phyloP scores from a whole-genome alignment of 2,329 filamentous ascomycete species.

The Hypoxylon sp. region DNA sequence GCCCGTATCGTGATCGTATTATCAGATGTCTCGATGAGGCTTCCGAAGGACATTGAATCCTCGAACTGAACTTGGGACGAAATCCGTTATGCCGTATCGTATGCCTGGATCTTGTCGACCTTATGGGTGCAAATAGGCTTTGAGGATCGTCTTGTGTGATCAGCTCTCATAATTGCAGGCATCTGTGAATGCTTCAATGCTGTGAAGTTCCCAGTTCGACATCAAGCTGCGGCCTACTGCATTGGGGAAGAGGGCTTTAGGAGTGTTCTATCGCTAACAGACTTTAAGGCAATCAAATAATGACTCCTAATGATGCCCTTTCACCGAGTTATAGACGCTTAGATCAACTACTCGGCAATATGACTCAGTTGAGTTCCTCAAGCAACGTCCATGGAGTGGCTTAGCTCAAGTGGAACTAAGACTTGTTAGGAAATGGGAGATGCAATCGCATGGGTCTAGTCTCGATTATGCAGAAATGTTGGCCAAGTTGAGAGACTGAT shows the following conservation, averaged over 20 bases:
- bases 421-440: background rate
- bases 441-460: background rate
- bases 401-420: background rate
- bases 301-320: background rate
- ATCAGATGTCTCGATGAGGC: background rate
- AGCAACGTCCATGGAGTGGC: background rate
- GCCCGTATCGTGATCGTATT: too few relatives aligned
- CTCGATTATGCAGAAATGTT: background rate
- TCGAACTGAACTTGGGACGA: background rate
- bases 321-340: background rate
- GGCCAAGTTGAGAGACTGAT: background rate
- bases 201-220: background rate
- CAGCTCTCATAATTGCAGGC: background rate
- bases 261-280: background rate
- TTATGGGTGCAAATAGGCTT: background rate
- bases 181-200: background rate
- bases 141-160: background rate
- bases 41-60: background rate
- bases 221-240: background rate
- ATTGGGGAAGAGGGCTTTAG: background rate
- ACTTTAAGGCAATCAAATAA: background rate
- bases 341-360: too few relatives aligned
- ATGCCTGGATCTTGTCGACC: background rate
- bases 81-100: background rate
- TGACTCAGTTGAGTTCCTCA: background rate